A percentile compares a stretch with the other conserved stretches of the same genome.
These are phyloP conservation scores for Ciborinia camelliae DNA, from an alignment of 2,329 filamentous ascomycete species.

Conservation along the genomic window DNA sequence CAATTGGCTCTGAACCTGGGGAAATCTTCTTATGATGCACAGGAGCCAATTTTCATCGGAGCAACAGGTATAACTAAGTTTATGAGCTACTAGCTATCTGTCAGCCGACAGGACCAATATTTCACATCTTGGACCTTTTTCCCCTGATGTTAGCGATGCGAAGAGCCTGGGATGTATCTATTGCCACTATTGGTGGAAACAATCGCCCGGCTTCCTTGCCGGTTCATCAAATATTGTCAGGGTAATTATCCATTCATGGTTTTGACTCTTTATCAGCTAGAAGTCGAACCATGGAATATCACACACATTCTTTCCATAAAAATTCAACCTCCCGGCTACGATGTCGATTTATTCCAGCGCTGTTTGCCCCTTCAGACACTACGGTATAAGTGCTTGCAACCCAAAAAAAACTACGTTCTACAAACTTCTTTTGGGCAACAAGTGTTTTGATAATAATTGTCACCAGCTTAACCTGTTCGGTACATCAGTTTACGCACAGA, in stretches of 20 bases:
- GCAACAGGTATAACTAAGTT: not conserved
- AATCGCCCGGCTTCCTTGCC: not conserved
- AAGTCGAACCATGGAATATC: not conserved
- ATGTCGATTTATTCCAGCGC: not conserved
- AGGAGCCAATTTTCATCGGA: not conserved
- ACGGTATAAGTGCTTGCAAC: not conserved
- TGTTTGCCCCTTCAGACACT: not conserved
- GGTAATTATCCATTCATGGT: not conserved
- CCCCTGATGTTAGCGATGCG: no score
- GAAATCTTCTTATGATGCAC: not conserved
- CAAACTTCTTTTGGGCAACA: not conserved
- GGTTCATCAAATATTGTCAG: not conserved
- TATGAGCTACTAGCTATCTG: not conserved
- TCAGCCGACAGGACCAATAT: no score
- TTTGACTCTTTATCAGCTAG: not conserved
- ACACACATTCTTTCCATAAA: not conserved
- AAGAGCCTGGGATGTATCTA: not conserved
- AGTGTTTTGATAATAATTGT: not conserved
- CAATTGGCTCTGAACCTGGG: not conserved
- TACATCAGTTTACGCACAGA: not conserved
- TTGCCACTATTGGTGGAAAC: not conserved
- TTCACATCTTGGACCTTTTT: no score
- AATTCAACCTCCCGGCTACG: not conserved
- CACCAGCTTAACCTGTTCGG: not conserved
- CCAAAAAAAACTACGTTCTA: not conserved